Percentiles rank a stretch among this genome's conserved stretches.
Conservation (phyloP, 1,284 basidiomycete species). For the Pisolithus thermaeus region DNA sequence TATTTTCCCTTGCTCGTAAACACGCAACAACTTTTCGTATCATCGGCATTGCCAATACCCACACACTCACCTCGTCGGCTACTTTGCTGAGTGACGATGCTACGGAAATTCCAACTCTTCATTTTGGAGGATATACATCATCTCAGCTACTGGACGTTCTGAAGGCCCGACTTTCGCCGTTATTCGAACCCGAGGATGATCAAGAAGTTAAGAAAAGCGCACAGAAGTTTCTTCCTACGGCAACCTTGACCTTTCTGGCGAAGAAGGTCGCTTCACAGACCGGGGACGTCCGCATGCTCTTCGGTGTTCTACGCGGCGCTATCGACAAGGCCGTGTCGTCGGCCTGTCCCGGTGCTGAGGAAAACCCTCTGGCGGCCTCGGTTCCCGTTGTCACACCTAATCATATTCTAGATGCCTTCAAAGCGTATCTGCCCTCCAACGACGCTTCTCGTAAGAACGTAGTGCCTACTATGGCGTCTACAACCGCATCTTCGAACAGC, state of each 20-base stretch:
- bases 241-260: slow-evolving; percentile 60
- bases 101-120: slow-evolving; percentile 53
- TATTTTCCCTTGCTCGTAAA: slow-evolving; percentile 59
- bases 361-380: slow-evolving; percentile 38
- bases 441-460: slow-evolving; percentile 19
- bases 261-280: slow-evolving; percentile 75
- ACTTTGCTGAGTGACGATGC: slow-evolving; percentile 16
- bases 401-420: slow-evolving; percentile 63
- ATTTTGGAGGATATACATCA: slow-evolving; percentile 72
- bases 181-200: slow-evolving; percentile 33
- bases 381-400: slow-evolving; percentile 50
- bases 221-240: slow-evolving; percentile 53
- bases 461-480: slow-evolving; percentile 11
- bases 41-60: slow-evolving; percentile 79
- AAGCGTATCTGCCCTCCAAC: slow-evolving; percentile 56
- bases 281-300: slow-evolving; percentile 70
- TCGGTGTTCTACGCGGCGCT: slow-evolving; percentile 72
- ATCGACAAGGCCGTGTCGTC: slow-evolving; percentile 57
- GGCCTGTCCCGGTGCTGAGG: slow-evolving; percentile 11
- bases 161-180: slow-evolving; percentile 47
- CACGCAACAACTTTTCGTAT: slow-evolving; percentile 45
- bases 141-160: slow-evolving; percentile 62
- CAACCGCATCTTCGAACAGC: slow-evolving; percentile 40
- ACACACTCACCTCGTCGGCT: slow-evolving; percentile 57
- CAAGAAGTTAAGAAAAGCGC: slow-evolving; percentile 26